Conservation (phyloP, 495 filamentous ascomycete species). For the Aspergillus homomorphus region DNA sequence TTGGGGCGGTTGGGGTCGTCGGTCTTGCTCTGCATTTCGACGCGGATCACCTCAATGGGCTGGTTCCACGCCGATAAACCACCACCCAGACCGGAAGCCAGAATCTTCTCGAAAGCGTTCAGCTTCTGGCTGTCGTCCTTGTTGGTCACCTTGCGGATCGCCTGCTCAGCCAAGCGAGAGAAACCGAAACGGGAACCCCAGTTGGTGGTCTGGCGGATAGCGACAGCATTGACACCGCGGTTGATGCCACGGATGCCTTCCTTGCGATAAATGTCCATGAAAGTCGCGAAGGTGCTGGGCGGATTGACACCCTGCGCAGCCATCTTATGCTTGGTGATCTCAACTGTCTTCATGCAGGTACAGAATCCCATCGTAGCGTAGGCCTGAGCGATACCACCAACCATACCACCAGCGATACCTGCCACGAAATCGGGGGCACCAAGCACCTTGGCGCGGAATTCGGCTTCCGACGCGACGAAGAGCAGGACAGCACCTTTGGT, state of each 20-base stretch:
- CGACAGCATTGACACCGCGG: slow-evolving; percentile 95
- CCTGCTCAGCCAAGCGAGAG: slow-evolving; percentile 81
- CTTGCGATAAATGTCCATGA: slow-evolving; percentile 93
- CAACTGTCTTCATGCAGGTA: slow-evolving; percentile 99
- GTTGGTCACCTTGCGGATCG: slow-evolving; percentile 74
- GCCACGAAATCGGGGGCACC: slow-evolving; percentile 82
- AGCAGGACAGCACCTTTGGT: slow-evolving; percentile 98
- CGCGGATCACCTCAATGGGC: slow-evolving; percentile 98
- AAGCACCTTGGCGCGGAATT: slow-evolving; percentile 78
- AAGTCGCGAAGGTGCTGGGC: slow-evolving; percentile 84
- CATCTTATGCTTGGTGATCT: slow-evolving; percentile 97
- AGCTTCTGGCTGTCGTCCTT: slow-evolving; percentile 80
- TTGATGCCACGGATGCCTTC: slow-evolving; percentile 98
- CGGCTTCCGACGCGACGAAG: slow-evolving; percentile 97
- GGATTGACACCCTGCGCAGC: slow-evolving; percentile 78
- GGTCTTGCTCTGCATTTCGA: slow-evolving; percentile 99
- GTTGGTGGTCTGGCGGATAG: slow-evolving; percentile 98
- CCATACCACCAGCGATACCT: slow-evolving; percentile 89
- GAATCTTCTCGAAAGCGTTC: slow-evolving; percentile 78
- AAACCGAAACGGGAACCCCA: slow-evolving; percentile 97
- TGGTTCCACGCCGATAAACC: slow-evolving; percentile 98
- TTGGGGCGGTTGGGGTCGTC: slow-evolving; percentile 95
- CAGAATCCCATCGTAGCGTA: slow-evolving; percentile 99
- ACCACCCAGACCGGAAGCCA: slow-evolving; percentile 83
- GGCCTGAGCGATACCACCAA: slow-evolving; percentile 92